Percentiles rank a stretch among this genome's conserved stretches.
Conservation (phyloP, 73 alveolate genomes). For the Paramecium caudatum region DNA sequence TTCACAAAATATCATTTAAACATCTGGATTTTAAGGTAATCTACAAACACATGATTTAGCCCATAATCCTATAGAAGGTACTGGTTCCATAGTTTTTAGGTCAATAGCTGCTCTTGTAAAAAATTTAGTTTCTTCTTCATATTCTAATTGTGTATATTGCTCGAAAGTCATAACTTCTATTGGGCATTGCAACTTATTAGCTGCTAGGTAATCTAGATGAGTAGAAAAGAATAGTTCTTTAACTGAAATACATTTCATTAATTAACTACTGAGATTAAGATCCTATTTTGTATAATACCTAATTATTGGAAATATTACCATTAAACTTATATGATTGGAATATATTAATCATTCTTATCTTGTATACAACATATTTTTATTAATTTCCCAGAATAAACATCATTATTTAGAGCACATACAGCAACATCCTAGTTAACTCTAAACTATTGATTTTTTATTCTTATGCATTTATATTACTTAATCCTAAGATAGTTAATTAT, state of each 20-base stretch:
- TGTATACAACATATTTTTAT: neutral
- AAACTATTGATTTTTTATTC: neutral
- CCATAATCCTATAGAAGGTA: slow-evolving; percentile 93
- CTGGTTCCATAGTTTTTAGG: slow-evolving; percentile 78
- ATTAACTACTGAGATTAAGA: slow-evolving; percentile 83
- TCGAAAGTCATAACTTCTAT: slow-evolving; percentile 87
- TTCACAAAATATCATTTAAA: slow-evolving; percentile 90
- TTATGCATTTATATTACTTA: neutral
- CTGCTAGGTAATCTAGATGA: slow-evolving; percentile 88
- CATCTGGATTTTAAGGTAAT: slow-evolving; percentile 93
- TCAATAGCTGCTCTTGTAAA: slow-evolving; percentile 91
- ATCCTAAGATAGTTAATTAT: neutral
- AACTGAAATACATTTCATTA: slow-evolving; percentile 83
- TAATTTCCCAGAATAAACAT: slow-evolving; percentile 49
- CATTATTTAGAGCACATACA: slow-evolving; percentile 55
- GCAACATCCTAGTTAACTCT: slow-evolving; percentile 43
- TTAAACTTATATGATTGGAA: slow-evolving; percentile 87
- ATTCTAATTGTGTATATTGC: slow-evolving; percentile 87
- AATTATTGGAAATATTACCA: slow-evolving; percentile 78
- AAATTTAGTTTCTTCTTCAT: slow-evolving; percentile 84
- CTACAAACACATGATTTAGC: slow-evolving; percentile 88
- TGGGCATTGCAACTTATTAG: slow-evolving; percentile 85
- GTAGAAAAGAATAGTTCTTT: slow-evolving; percentile 93
- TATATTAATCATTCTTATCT: neutral
- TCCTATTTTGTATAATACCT: slow-evolving; percentile 87